Evolutionary conservation across 2,329 filamentous ascomycete genomes (phyloP).

Genomic region (Pseudogymnoascus sp.): DNA sequence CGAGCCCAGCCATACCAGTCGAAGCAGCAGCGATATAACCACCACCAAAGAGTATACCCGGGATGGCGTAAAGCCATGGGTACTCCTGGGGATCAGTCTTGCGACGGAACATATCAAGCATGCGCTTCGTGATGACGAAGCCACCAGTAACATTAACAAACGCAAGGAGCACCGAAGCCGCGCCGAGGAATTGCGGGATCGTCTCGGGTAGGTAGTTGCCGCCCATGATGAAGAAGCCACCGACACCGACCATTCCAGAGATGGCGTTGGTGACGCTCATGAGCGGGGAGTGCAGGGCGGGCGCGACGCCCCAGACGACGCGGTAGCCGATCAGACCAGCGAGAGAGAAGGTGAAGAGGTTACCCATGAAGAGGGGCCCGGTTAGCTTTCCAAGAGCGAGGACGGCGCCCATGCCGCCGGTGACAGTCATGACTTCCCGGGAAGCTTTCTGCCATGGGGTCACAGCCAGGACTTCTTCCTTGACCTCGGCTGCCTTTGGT

Average conservation of each 20-base stretch:
- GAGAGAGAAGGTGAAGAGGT: slow-evolving; percentile 77
- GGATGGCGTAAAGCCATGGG: slow-evolving; percentile 78
- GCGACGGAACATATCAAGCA: slow-evolving; percentile 88
- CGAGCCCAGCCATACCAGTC: slow-evolving; percentile 75
- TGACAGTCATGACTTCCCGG: slow-evolving; percentile 67
- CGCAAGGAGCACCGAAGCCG: slow-evolving; percentile 72
- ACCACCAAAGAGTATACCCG: slow-evolving; percentile 69
- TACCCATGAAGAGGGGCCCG: slow-evolving; percentile 79
- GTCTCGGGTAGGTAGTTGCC: slow-evolving; percentile 73
- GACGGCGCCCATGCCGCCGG: slow-evolving; percentile 69
- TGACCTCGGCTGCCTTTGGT: slow-evolving; percentile 42
- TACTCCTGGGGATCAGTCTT: slow-evolving; percentile 80
- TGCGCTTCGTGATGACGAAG: slow-evolving; percentile 86
- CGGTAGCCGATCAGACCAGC: slow-evolving; percentile 83
- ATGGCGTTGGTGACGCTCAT: slow-evolving; percentile 95
- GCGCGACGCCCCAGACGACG: slow-evolving; percentile 79
- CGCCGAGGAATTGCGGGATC: slow-evolving; percentile 71
- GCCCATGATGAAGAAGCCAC: slow-evolving; percentile 82
- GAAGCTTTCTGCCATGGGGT: slow-evolving; percentile 78
- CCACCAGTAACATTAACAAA: slow-evolving; percentile 87
- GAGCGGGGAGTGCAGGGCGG: slow-evolving; percentile 77
- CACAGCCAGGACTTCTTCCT: slow-evolving; percentile 56
- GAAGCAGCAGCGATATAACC: slow-evolving; percentile 74
- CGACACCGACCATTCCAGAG: slow-evolving; percentile 80
- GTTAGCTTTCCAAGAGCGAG: slow-evolving; percentile 75